Base-by-base conservation (phyloP, 768 basidiomycete species). In the Tephrocybe rancida region DNA sequence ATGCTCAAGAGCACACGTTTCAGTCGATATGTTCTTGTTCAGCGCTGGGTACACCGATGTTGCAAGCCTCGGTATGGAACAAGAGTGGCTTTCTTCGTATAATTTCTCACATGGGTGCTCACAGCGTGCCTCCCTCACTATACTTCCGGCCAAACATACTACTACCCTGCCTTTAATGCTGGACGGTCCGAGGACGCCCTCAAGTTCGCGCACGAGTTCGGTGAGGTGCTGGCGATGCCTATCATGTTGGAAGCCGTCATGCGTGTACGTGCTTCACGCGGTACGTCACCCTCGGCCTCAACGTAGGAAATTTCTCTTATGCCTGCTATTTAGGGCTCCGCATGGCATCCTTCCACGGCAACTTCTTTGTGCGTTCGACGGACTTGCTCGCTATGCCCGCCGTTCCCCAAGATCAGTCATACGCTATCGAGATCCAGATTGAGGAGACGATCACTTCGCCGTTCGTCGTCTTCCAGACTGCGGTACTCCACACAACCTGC, bases 21-120 rank as follows among this genome's bases (percentile, higher is more conserved):
- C 95, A 0, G 96, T 98, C 54, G 96, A 98, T 69, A 98, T 99
- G 96, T 98, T 98, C 87, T 78, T 99, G 53, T 98, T 98, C 77
- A 92, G 92, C 60, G 80, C 93, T 7, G 78, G 80, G 18, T 99
- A 98, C 67, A 95, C 95, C 61, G 97, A 98, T 71, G 93, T 98
- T 39, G 94, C 97, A 1, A 94, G 87, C 54, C 80, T 99, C 16
- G 88, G 94, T 92, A 66, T 43, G 80, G 57, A 25, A 21, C 3
- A 9, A n/a, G n/a, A n/a, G n/a, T n/a, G n/a, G 3, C 48, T 8
- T 52, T 6, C 52, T 35, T 42, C 18, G 24, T 48, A 25, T 24
- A 24, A 25, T 24, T 34, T 4, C 44, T 53, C 21, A 34, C 27
- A 18, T 37, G 26, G 21, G 48, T 29, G 29, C 29, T 19, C 41